Evolutionary conservation across 495 filamentous ascomycete species (phyloP).

Genomic region (Penicillium pancosmium): DNA sequence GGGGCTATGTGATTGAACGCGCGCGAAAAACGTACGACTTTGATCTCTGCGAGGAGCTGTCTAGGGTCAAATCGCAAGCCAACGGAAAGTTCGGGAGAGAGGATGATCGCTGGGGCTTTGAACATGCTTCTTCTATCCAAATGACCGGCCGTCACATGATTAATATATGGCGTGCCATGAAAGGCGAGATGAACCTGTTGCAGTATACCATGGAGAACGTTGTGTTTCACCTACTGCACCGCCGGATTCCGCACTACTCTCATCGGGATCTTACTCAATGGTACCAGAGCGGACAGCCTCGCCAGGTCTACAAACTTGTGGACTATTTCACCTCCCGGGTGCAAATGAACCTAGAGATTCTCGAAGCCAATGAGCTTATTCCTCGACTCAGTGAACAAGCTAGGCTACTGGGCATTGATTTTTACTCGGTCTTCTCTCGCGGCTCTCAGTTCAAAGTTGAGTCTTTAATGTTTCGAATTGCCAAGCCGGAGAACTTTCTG

Average conservation of each 20-base stretch:
- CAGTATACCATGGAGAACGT: constrained; percentile 98
- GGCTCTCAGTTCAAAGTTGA: constrained; percentile 99
- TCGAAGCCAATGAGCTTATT: constrained; percentile 88
- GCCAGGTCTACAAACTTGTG: constrained; percentile 73
- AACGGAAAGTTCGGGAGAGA: constrained; percentile 84
- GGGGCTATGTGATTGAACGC: constrained; percentile 94
- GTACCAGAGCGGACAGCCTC: constrained; percentile 68
- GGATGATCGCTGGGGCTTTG: constrained; percentile 88
- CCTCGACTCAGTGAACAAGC: constrained; percentile 93
- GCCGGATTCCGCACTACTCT: constrained; percentile 88
- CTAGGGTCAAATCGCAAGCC: constrained; percentile 79
- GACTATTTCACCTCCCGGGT: constrained; percentile 78
- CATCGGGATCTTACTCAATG: constrained; percentile 77
- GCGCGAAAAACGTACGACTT: constrained; percentile 85
- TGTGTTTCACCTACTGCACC: constrained; percentile 86
- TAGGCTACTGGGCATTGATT: constrained; percentile 89
- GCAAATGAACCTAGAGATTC: constrained; percentile 83
- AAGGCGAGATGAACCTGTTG: constrained; percentile 81
- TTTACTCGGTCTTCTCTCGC: constrained; percentile 89
- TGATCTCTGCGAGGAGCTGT: constrained; percentile 87
- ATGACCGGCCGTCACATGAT: constrained; percentile 94
- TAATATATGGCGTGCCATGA: constrained; percentile 97
- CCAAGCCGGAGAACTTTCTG: constrained; percentile 94
- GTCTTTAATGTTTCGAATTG: constrained; percentile 97
- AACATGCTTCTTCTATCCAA: constrained; percentile 81